Conservation (phyloP, 1,284 basidiomycete genomes). For the Rhodofomes roseus region DNA sequence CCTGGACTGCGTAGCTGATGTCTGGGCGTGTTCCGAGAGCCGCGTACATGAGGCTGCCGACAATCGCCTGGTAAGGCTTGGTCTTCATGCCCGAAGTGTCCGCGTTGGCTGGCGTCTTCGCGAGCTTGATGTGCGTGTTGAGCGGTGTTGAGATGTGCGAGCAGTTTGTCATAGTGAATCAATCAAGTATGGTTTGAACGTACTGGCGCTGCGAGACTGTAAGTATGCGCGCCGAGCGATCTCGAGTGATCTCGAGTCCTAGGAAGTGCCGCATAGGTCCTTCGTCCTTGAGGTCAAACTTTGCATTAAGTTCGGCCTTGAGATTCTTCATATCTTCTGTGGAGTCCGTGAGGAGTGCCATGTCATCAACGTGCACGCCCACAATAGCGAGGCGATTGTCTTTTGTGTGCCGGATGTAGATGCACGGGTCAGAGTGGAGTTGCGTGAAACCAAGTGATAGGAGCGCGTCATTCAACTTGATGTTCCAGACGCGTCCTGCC, state of each 20-base stretch:
- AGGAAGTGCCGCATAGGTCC: conserved; percentile 31
- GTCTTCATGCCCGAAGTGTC: neutral
- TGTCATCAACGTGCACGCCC: conserved; percentile 24
- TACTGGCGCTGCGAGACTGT: conserved; percentile 27
- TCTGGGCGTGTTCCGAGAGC: conserved; percentile 30
- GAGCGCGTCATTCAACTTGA: conserved; percentile 12
- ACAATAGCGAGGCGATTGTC: conserved; percentile 12
- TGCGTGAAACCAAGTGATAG: conserved; percentile 18
- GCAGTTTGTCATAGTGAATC: conserved; percentile 19
- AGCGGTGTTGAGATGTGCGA: conserved; percentile 20
- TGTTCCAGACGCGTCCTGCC: conserved; percentile 25
- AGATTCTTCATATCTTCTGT: conserved; percentile 11
- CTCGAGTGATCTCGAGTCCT: conserved; percentile 30
- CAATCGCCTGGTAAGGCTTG: conserved; percentile 4
- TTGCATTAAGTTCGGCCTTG: conserved; percentile 21
- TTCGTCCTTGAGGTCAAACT: conserved; percentile 29
- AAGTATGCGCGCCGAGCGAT: conserved; percentile 24
- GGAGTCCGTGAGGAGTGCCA: conserved; percentile 5
- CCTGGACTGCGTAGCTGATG: conserved; percentile 7
- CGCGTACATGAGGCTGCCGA: conserved; percentile 33
- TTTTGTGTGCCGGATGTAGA: conserved; percentile 11
- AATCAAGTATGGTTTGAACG: conserved; percentile 23
- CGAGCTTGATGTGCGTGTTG: neutral
- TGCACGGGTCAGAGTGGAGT: conserved; percentile 15
- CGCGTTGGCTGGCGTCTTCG: neutral